Base-by-base conservation (phyloP, 148 eudicot genomes). In the Limonium bicolor region DNA sequence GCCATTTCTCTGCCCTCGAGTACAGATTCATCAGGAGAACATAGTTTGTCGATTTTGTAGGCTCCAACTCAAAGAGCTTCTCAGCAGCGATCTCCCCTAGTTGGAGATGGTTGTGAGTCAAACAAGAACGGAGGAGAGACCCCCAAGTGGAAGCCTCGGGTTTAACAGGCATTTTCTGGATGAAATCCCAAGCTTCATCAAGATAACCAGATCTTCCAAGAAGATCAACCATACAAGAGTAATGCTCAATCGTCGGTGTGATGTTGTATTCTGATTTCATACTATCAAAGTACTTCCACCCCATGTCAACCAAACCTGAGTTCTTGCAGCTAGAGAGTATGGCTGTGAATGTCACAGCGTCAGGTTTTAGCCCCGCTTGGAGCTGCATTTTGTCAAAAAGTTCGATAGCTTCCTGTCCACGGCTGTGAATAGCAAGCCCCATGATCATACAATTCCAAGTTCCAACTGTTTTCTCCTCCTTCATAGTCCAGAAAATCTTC, bases 141-240 rank as follows among this genome's bases (percentile, higher is more conserved):
- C 82, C 82, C 86, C 86, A 78, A 17, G 66, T 51, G 0, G 73
- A 54, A 7, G 70, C 73, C 25, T 78, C 78, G 8, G 82, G 78
- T 34, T 46, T 44, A 3, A 68, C 14, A 9, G 78, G 78, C 78
- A 78, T 78, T 20, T 60, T 50, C 42, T 60, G 62, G 26, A 74
- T 63, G 34, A 78, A 60, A 45, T 74, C 78, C 75, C 59, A 68
- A 22, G 82, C 86, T 71, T 78, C 82, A 49, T 78, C 86, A 39
- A 74, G 63, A 50, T 71, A 74, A 29, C 82, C 86, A 23, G 58
- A 53, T 52, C 58, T 62, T 60, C 86, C 86, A 42, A 78, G 78
- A 60, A 78, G 82, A 68, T 78, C 86, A 33, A 78, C 78, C 86
- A 74, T 78, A 41, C 85, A 77, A 11, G 80, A 69, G 48, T 69